Base-by-base conservation (phyloP, 2,329 filamentous ascomycete species). In the Verticillium zaregamsianum region DNA sequence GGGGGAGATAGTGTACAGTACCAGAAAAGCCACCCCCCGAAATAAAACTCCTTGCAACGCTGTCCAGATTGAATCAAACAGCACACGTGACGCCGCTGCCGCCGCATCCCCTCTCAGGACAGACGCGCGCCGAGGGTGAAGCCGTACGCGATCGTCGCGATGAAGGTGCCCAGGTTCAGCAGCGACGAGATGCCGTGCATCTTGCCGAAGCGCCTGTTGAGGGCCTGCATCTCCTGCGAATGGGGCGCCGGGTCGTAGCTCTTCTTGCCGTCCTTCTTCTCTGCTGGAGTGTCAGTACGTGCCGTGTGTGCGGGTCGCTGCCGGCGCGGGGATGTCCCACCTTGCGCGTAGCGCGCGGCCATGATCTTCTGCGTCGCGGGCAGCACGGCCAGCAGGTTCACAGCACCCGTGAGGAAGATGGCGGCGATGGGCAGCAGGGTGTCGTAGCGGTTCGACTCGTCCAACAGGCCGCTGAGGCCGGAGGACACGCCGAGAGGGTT, bases 231-330 rank as follows among this genome's bases (percentile, higher is more conserved):
- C 78, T 94, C 91, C 68, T 88, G 82, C 5, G 90, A 95, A 70
- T 96, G 91, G 45, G 92, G 91, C 1, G 88, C 84, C 59, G 85
- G 79, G 66, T 96, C 92, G 70, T 90, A 91, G 75, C 88, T 91
- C 73, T 90, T 91, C 83, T 96, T 97, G 60, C 92, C 92, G 72
- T 97, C 94, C 69, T 89, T 87, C 64, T 90, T 92, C 81, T 94
- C 93, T 88, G 64, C 8, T 23, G 8, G 54, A 60, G 11, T 55
- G 54, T 55, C 54, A 31, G 54, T 31, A 32, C 14, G 25, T 55
- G 54, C 23, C 8, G 25, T 17, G 15, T 20, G 11, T 17, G 52
- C 14, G 11, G 54, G 7, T 28, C 5, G 28, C 28, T 28, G 5
- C 28, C 5, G 28, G 28, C 28, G 28, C 25, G 25, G 8, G 40